phyloP scores from a whole-genome alignment of 2,329 filamentous ascomycete genomes.

The Phyllosticta citribraziliensis region DNA sequence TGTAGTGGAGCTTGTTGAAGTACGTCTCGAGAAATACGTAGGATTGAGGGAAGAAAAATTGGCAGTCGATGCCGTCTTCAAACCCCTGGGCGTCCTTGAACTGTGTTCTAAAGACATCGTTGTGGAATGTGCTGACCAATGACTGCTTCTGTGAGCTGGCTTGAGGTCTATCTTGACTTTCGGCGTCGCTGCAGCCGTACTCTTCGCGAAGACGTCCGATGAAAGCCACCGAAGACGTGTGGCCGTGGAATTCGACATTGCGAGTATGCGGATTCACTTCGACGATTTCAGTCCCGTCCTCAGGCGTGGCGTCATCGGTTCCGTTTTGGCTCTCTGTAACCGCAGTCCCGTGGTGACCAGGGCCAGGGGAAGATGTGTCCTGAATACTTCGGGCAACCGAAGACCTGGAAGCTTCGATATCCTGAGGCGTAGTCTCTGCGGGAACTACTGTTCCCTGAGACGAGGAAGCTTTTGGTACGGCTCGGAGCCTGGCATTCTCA shows the following conservation, averaged over 20 bases:
- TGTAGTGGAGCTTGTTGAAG: constrained; percentile 40
- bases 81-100: constrained; percentile 3
- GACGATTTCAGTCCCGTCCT: constrained; percentile 34
- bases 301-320: constrained; percentile 23
- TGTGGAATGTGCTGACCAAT: constrained; percentile 37
- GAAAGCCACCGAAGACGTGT: constrained; percentile 37
- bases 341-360: neutral
- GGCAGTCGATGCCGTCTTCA: constrained; percentile 14
- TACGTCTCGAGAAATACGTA: constrained; percentile 38
- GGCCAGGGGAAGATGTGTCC: neutral
- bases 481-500: constrained; percentile 15
- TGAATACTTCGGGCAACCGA: neutral
- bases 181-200: constrained; percentile 4
- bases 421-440: neutral
- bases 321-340: neutral
- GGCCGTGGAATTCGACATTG: constrained; percentile 36
- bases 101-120: constrained; percentile 32
- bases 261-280: constrained; percentile 34
- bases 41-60: constrained; percentile 36
- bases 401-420: too few species aligned
- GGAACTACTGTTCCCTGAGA: neutral
- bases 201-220: constrained; percentile 32
- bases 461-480: neutral
- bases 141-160: constrained; percentile 23
- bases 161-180: constrained; percentile 10